phyloP scores from a whole-genome alignment of 2,329 filamentous ascomycete genomes.

The Septoria linicola region DNA sequence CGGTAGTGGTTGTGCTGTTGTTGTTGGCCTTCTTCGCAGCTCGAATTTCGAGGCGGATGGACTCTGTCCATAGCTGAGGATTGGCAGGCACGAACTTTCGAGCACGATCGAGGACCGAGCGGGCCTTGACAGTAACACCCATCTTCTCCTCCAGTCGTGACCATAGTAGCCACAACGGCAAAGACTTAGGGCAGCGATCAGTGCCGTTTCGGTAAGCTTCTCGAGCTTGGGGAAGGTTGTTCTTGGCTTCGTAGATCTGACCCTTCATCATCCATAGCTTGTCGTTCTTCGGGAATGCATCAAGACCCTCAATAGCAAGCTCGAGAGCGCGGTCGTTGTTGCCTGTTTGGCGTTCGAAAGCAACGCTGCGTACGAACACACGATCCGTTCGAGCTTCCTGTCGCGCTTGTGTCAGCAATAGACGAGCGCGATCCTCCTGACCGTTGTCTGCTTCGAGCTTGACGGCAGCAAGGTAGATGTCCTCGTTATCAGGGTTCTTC shows the following conservation, averaged over 20 bases:
- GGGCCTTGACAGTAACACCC: constrained; percentile 83
- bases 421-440: constrained; percentile 76
- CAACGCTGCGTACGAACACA: constrained; percentile 94
- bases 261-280: constrained; percentile 99
- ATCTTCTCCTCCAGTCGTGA: constrained; percentile 81
- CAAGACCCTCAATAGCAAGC: constrained; percentile 80
- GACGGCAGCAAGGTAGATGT: constrained; percentile 95
- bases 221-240: constrained; percentile 76
- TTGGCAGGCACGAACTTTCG: constrained; percentile 83
- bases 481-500: constrained; percentile 93
- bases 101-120: constrained; percentile 88
- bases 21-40: constrained; percentile 65
- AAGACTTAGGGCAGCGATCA: constrained; percentile 77
- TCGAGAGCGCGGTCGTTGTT: constrained; percentile 79
- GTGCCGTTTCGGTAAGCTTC: constrained; percentile 89
- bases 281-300: constrained; percentile 77
- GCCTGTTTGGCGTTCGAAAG: constrained; percentile 83
- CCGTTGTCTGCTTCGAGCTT: constrained; percentile 91
- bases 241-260: constrained; percentile 86
- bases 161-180: constrained; percentile 86
- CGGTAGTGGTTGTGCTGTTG: neutral
- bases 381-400: constrained; percentile 90
- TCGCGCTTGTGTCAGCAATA: constrained; percentile 77
- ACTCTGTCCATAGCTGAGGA: constrained; percentile 84
- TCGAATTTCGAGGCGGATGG: constrained; percentile 87